phyloP scores from a whole-genome alignment of 495 filamentous ascomycete species.

The Lasiosphaeris hirsuta region DNA sequence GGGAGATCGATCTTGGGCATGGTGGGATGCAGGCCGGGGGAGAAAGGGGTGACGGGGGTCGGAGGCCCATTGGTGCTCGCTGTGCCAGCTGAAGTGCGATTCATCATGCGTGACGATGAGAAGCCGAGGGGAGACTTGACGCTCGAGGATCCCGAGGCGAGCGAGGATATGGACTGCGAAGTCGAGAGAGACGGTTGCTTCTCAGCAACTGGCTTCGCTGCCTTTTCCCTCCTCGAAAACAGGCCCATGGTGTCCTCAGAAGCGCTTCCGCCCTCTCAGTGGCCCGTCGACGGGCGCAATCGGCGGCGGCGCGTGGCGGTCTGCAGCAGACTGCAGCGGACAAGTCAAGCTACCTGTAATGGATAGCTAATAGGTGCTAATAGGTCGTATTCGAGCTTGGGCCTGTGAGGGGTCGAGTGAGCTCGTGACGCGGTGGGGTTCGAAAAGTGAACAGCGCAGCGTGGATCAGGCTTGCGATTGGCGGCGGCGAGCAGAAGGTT shows the following conservation, averaged over 20 bases:
- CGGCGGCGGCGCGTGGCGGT: constrained; percentile 21
- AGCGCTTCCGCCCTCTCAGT: constrained; percentile 11
- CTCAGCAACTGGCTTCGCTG: constrained; percentile 39
- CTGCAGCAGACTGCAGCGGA: neutral
- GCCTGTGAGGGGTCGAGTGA: constrained; percentile 1
- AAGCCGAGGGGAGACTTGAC: constrained; percentile 30
- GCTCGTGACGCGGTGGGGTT: constrained; percentile 12
- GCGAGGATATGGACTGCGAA: constrained; percentile 34
- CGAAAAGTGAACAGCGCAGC: constrained; percentile 3
- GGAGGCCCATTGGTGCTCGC: constrained; percentile 37
- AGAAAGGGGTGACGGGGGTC: constrained; percentile 43
- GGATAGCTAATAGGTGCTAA: neutral
- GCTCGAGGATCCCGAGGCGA: constrained; percentile 33
- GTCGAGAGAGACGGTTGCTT: constrained; percentile 24
- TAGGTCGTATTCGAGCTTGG: too few relatives aligned
- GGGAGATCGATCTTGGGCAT: constrained; percentile 65
- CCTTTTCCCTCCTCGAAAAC: constrained; percentile 48
- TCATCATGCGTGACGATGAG: constrained; percentile 31
- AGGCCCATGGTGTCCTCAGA: constrained; percentile 42
- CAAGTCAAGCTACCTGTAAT: neutral
- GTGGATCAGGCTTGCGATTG: constrained; percentile 2
- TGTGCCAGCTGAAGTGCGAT: constrained; percentile 36
- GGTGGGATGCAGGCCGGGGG: constrained; percentile 35
- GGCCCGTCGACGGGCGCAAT: constrained; percentile 11
- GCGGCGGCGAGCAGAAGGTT: neutral